Conservation (phyloP, 2,329 filamentous ascomycete species). For the Paraconiothyrium brasiliense region DNA sequence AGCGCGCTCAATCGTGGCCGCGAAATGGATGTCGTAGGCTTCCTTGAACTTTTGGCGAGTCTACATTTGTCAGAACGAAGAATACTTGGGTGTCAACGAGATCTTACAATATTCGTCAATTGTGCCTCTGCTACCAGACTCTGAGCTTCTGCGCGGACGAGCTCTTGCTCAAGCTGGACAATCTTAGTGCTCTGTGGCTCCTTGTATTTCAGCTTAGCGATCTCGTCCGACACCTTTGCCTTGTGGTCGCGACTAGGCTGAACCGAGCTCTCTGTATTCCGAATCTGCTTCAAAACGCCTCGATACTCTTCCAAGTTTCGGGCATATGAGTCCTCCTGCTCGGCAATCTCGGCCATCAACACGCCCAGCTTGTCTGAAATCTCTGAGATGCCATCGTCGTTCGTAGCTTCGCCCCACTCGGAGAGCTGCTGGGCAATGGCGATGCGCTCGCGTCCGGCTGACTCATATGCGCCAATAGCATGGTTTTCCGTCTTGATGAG, state of each 20-base stretch:
- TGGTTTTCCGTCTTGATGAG: slow-evolving; percentile 96
- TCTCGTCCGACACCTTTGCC: slow-evolving; percentile 88
- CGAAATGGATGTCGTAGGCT: slow-evolving; percentile 87
- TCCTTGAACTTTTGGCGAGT: slow-evolving; percentile 97
- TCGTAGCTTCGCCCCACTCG: slow-evolving; percentile 94
- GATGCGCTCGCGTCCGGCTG: slow-evolving; percentile 83
- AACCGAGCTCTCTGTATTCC: slow-evolving; percentile 94
- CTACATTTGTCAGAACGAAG: slow-evolving; percentile 56
- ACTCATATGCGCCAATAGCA: slow-evolving; percentile 83
- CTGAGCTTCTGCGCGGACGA: slow-evolving; percentile 94
- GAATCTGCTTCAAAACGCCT: slow-evolving; percentile 84
- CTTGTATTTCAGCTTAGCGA: slow-evolving; percentile 89
- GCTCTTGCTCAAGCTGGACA: slow-evolving; percentile 90
- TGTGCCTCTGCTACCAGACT: slow-evolving; percentile 96
- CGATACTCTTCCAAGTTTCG: slow-evolving; percentile 88
- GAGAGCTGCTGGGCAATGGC: slow-evolving; percentile 90
- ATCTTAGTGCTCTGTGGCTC: slow-evolving; percentile 86
- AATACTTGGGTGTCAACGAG: neutral
- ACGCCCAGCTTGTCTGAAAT: slow-evolving; percentile 96
- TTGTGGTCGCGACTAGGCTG: slow-evolving; percentile 91
- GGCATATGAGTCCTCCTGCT: slow-evolving; percentile 90
- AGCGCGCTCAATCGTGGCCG: slow-evolving; percentile 90
- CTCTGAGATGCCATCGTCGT: slow-evolving; percentile 86
- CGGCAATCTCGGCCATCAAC: slow-evolving; percentile 88
- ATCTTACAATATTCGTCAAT: slow-evolving; percentile 86